phyloP scores from a whole-genome alignment of 768 basidiomycete species.

The Amanita molliuscula region DNA sequence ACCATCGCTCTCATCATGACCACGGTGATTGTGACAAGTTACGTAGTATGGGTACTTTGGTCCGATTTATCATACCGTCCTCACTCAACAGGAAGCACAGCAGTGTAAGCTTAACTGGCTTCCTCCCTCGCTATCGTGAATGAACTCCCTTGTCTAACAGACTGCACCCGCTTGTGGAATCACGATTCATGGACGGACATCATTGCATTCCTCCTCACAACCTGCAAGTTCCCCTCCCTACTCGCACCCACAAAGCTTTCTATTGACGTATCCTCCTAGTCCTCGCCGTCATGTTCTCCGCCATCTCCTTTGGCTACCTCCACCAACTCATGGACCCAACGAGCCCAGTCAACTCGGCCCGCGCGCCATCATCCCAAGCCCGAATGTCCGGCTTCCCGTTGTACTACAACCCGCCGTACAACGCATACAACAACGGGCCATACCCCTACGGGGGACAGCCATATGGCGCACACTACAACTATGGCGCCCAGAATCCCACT shows the following conservation, averaged over 20 bases:
- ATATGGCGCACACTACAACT: slow-evolving; percentile 13
- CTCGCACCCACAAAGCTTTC: too few relatives aligned
- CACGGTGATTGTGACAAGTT: slow-evolving; percentile 13
- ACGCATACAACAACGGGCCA: slow-evolving; percentile 20
- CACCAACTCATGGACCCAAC: slow-evolving; percentile 67
- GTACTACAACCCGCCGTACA: slow-evolving; percentile 56
- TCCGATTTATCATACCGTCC: slow-evolving; percentile 19
- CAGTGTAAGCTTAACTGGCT: slow-evolving; percentile 28
- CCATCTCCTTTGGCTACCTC: slow-evolving; percentile 60
- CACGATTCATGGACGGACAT: slow-evolving; percentile 64
- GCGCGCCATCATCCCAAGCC: slow-evolving; percentile 31
- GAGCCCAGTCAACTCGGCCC: slow-evolving; percentile 39
- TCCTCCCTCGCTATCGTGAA: not conserved
- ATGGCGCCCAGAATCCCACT: not conserved
- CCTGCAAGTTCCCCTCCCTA: slow-evolving; percentile 39
- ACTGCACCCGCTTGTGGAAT: slow-evolving; percentile 50
- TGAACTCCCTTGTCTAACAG: slow-evolving; percentile 25
- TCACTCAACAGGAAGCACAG: slow-evolving; percentile 29
- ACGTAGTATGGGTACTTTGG: slow-evolving; percentile 44
- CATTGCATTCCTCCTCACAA: slow-evolving; percentile 46
- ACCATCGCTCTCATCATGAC: not conserved
- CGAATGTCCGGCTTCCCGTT: slow-evolving; percentile 29
- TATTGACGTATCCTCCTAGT: too few relatives aligned
- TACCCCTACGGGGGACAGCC: slow-evolving; percentile 11
- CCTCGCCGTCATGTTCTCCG: slow-evolving; percentile 49